These are phyloP conservation scores for Solanum aculeatissimum DNA, from an alignment of 305 asterid genomes.

Conservation along the genomic window DNA sequence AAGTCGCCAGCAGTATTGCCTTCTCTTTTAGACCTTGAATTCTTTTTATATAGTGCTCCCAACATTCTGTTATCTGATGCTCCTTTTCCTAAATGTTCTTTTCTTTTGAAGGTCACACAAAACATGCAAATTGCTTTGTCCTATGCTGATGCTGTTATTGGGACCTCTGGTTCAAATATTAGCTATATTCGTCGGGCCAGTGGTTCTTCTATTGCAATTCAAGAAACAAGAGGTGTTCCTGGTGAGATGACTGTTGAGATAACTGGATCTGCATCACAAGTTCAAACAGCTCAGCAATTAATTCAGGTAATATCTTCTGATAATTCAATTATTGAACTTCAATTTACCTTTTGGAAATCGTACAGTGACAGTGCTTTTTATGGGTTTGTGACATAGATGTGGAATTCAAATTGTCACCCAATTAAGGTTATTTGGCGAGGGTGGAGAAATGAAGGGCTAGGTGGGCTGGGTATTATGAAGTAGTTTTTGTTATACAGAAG, in stretches of 20 bases:
- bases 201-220: constrained; percentile 76
- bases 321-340: neutral
- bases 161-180: constrained; percentile 67
- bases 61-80: constrained; percentile 1
- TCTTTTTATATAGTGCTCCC: neutral
- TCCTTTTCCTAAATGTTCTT: neutral
- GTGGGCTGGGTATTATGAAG: neutral
- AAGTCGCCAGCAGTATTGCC: neutral
- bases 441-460: neutral
- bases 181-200: constrained; percentile 80
- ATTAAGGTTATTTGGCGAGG: neutral
- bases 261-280: constrained; percentile 71
- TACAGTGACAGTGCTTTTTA: neutral
- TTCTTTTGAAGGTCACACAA: constrained; percentile 44
- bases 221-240: constrained; percentile 63
- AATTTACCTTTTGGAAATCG: neutral
- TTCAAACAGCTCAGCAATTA: constrained; percentile 75
- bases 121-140: constrained; percentile 68
- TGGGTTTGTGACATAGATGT: neutral
- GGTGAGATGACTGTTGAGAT: constrained; percentile 86
- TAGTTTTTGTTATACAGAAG: neutral
- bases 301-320: constrained; percentile 43
- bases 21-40: neutral
- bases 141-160: constrained; percentile 76
- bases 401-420: neutral